phyloP scores from a whole-genome alignment of 2,329 filamentous ascomycete genomes.

The Botrytis deweyae region DNA sequence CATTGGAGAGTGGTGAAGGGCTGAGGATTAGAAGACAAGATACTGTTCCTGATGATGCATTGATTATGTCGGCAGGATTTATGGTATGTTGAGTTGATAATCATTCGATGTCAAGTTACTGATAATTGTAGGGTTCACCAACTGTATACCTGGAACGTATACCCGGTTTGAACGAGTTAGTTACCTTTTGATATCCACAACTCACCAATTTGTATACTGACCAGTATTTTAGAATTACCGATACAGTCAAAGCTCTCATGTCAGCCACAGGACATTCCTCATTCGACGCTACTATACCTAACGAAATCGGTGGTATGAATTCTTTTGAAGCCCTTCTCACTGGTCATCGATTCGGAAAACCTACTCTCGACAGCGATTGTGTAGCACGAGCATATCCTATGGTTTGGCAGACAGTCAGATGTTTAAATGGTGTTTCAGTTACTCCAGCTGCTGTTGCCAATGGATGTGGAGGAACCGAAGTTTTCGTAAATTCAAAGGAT shows the following conservation, averaged over 20 bases:
- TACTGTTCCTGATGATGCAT: slow-evolving; percentile 35
- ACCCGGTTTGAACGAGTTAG: slow-evolving; percentile 36
- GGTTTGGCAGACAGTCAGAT: slow-evolving; percentile 38
- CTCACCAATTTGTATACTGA: neutral
- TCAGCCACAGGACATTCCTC: slow-evolving; percentile 26
- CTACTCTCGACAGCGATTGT: slow-evolving; percentile 35
- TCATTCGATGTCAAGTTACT: neutral
- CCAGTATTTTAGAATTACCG: slow-evolving; percentile 29
- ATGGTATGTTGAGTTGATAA: slow-evolving; percentile 31
- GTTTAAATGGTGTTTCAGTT: slow-evolving; percentile 34
- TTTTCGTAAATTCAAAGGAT: slow-evolving; percentile 31
- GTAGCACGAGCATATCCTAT: slow-evolving; percentile 39
- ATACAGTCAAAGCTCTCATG: slow-evolving; percentile 36
- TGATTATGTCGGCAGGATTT: slow-evolving; percentile 35
- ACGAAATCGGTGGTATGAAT: slow-evolving; percentile 68
- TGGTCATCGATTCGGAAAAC: slow-evolving; percentile 34
- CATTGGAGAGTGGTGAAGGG: slow-evolving; percentile 31
- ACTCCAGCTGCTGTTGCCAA: slow-evolving; percentile 35
- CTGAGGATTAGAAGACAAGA: slow-evolving; percentile 35
- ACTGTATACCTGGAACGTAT: slow-evolving; percentile 38
- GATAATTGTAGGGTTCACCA: slow-evolving; percentile 33
- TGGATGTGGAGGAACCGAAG: slow-evolving; percentile 28
- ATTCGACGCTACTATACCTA: slow-evolving; percentile 55
- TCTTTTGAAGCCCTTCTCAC: slow-evolving; percentile 41
- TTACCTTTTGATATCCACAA: neutral